A percentile compares a stretch with the other conserved stretches of the same genome.
phyloP scores from a whole-genome alignment of 495 filamentous ascomycete genomes.

The Lentithecium fluviatile region DNA sequence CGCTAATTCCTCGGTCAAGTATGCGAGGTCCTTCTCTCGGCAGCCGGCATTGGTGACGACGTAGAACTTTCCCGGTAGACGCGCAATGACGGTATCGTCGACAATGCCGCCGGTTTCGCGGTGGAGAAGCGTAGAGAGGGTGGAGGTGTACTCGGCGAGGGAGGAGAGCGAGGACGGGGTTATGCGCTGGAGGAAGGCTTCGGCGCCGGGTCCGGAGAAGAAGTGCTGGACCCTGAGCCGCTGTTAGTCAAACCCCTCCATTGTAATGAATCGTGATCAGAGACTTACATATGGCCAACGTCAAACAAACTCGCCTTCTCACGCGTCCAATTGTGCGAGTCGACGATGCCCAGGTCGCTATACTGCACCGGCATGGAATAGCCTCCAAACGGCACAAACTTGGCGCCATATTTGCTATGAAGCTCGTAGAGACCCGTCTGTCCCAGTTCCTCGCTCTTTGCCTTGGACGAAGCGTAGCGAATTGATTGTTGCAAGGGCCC shows the following conservation, averaged over 20 bases:
- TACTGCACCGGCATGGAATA: slow-evolving; percentile 94
- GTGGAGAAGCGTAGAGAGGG: slow-evolving; percentile 77
- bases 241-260: not conserved
- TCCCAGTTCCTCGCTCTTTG: slow-evolving; percentile 43
- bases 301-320: slow-evolving; percentile 88
- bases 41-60: slow-evolving; percentile 96
- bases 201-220: slow-evolving; percentile 74
- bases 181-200: slow-evolving; percentile 72
- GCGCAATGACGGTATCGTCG: slow-evolving; percentile 87
- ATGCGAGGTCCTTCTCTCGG: slow-evolving; percentile 78
- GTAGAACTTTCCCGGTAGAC: slow-evolving; percentile 74
- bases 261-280: not conserved
- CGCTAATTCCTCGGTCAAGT: slow-evolving; percentile 63
- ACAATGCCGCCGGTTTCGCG: slow-evolving; percentile 83
- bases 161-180: slow-evolving; percentile 68
- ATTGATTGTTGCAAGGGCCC: not conserved
- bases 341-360: slow-evolving; percentile 65
- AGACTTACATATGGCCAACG: slow-evolving; percentile 67
- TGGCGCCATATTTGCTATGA: slow-evolving; percentile 74
- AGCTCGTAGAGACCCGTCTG: slow-evolving; percentile 84
- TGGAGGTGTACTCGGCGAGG: slow-evolving; percentile 61
- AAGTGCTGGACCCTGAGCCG: slow-evolving; percentile 61
- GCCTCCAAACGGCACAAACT: slow-evolving; percentile 96
- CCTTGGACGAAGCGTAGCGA: slow-evolving; percentile 24
- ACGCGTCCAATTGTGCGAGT: slow-evolving; percentile 85